Evolutionary conservation across 108 stramenopile genomes (phyloP), one percentile per base, ranked within the genome.

Genomic region (Stephanodiscus triporus): DNA sequence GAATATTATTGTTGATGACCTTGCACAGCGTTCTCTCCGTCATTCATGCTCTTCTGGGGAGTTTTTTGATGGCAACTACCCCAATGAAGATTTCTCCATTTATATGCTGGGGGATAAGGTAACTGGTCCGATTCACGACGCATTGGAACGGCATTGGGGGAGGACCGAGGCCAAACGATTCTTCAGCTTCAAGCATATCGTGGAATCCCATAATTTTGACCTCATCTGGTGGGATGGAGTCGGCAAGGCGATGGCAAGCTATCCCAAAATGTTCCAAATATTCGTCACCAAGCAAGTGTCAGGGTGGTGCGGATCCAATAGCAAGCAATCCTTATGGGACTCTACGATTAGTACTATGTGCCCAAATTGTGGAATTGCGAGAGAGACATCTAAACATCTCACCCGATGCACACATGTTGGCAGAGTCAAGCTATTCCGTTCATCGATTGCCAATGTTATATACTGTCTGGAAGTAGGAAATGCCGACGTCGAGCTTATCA

Each of bases 181-280:
- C 29, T 38, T 26, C 29, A 3, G 32, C 30, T 6, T 9, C 8
- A 27, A 61, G 14, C 6, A 19, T 29, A 27, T 61, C 17, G 10
- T 61, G 0, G 1, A 6, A 1, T 14, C 7, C 60, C 14, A 32
- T 1, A 14, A 61, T 19, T 61, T 61, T 29, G 26, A 30, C 30
- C 60, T 34, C 9, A 61, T 61, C 5, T 61, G 60, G 60, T 61
- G 60, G 60, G 37, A 61, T 1, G 60, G 60, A 61, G 14, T 61
- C 9, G 60, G n/a, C 0, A 27, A 6, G 10, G 60, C 30, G 5
- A 34, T 37, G 60, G 27, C 19, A 0, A 19, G 60, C 8, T 61
- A 38, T 9, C 29, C 8, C 1, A 61, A 34, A n/a, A 26, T 61
- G 60, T 38, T 61, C 17, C 29, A 29, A 1, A 38, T 26, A 1